Base-by-base conservation (phyloP, 805 yeast species). In the Yamadazyma phyllophila region DNA sequence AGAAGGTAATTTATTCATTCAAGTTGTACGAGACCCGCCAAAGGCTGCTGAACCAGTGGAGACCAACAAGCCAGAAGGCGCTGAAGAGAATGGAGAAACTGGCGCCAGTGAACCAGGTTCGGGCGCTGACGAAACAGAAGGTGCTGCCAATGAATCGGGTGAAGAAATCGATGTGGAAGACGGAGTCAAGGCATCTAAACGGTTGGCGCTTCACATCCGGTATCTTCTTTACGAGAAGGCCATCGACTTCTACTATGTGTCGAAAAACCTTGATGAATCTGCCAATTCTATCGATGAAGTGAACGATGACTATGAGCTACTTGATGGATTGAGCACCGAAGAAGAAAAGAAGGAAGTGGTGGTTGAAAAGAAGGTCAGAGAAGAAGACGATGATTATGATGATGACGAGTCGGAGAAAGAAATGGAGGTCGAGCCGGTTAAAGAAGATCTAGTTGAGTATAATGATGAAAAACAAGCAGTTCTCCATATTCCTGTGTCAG, bases 171-270 rank as follows among this genome's bases (percentile, higher is more conserved):
- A 69, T 62, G 31, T 58, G 57, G 67, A 77, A 67, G 84, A 60
- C 66, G 81, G 62, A 50, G 26, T 51, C 11, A 57, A 54, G 15
- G 62, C 70, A 20, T 49, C 67, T 16, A 58, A 59, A 34, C 46
- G 61, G 40, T 51, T 85, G 35, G 83, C 89, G 5, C 66, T 85
- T 39, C 85, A 80, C 50, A 64, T 85, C 16, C 69, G 92, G 51
- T 85, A 83, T 53, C 73, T 85, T 10, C 65, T 86, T 17, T 86
- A 88, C 80, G 91, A 85, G 55, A 81, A 78, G 58, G 90, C 85
- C 15, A 72, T 81, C 8, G 84, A 81, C 56, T 66, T 58, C 50
- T 69, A 62, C 52, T 75, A 66, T 48, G 48, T 47, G 31, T 56
- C 65, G 27, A 54, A 54, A 48, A 54, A 52, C 17, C 45, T 61